Evolutionary conservation across 2,329 filamentous ascomycete genomes (phyloP), one percentile per base, ranked within the genome.

Genomic region (Monosporascus cannonballus): DNA sequence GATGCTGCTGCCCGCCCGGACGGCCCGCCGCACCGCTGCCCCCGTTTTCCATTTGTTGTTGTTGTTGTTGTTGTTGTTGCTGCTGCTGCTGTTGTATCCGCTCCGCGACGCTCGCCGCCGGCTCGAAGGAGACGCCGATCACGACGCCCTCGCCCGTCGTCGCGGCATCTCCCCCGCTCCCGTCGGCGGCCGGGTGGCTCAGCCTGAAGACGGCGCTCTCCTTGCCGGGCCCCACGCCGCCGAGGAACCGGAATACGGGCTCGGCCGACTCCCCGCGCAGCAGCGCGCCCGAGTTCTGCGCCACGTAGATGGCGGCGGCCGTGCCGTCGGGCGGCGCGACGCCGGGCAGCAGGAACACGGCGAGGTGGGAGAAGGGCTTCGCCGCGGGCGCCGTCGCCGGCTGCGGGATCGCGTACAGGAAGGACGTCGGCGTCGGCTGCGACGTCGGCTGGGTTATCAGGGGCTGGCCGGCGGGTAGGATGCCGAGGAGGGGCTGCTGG

Each of bases 141-240:
- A 89, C 85, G 24, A 93, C 76, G 17, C 73, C 73, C 27, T 61
- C 65, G 24, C 53, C 69, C 50, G 59, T 57, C 11, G 62, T 58
- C 14, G 59, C n/a, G n/a, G n/a, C 57, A 14, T 55, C 54, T 17
- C 60, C 58, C 0, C 59, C 56, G 14, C 53, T 57, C 1, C 57
- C 55, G 14, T 61, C 54, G 2, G 64, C 58, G 22, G n/a, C 14
- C 14, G n/a, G n/a, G 17, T 17, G 9, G 22, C 17, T 27, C 22
- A 96, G 76, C 68, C 89, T 91, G 77, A 97, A 96, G 53, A 97
- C 88, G 37, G 92, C 90, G 60, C 87, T 93, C 61, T 94, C 91
- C 67, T 96, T 96, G 52, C 92, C 90, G 37, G 89, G 86, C 1
- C 89, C 92, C 52, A 99, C 85, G 48, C 86, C 94, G 57, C 95